A percentile compares a stretch with the other conserved stretches of the same genome.
Evolutionary conservation across 805 yeast genomes (phyloP).

Genomic region (Kluyveromyces nonfermentans): DNA sequence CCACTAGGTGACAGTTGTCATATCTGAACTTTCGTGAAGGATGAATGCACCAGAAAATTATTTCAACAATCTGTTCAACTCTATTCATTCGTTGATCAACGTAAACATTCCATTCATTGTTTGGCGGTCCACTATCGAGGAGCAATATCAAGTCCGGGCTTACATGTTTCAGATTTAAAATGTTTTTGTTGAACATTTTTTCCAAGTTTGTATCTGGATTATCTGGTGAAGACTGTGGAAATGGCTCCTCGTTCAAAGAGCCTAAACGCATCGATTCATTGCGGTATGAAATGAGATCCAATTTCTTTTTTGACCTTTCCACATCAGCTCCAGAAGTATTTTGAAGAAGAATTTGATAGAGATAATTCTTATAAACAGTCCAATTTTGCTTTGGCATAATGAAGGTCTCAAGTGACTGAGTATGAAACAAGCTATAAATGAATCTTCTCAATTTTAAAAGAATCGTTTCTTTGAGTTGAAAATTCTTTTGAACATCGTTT

Average conservation of each 20-base stretch:
- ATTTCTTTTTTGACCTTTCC: constrained; percentile 31
- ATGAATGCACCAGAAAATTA: constrained; percentile 26
- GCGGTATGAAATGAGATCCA: constrained; percentile 53
- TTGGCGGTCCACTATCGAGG: constrained; percentile 22
- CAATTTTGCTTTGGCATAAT: constrained; percentile 52
- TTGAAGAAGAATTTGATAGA: constrained; percentile 31
- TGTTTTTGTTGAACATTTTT: neutral
- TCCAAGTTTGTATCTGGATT: constrained; percentile 7
- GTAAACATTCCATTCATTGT: constrained; percentile 26
- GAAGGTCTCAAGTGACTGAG: constrained; percentile 41
- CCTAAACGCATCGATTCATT: constrained; percentile 64
- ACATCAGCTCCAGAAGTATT: constrained; percentile 21
- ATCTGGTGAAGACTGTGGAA: constrained; percentile 33
- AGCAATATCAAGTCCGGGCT: constrained; percentile 17
- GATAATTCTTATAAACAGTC: constrained; percentile 41
- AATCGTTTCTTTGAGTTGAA: constrained; percentile 23
- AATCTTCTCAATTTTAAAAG: constrained; percentile 19
- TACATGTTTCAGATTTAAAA: constrained; percentile 13
- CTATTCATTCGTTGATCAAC: constrained; percentile 20
- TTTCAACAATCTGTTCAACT: constrained; percentile 20
- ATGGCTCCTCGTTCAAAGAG: constrained; percentile 20
- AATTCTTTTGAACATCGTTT: constrained; percentile 29
- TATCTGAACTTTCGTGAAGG: constrained; percentile 23
- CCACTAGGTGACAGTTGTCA: constrained; percentile 25
- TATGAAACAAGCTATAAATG: constrained; percentile 25